A percentile compares a stretch with the other conserved stretches of the same genome.
phyloP scores from a whole-genome alignment of 2,329 filamentous ascomycete species.

The Diplodia mutila region DNA sequence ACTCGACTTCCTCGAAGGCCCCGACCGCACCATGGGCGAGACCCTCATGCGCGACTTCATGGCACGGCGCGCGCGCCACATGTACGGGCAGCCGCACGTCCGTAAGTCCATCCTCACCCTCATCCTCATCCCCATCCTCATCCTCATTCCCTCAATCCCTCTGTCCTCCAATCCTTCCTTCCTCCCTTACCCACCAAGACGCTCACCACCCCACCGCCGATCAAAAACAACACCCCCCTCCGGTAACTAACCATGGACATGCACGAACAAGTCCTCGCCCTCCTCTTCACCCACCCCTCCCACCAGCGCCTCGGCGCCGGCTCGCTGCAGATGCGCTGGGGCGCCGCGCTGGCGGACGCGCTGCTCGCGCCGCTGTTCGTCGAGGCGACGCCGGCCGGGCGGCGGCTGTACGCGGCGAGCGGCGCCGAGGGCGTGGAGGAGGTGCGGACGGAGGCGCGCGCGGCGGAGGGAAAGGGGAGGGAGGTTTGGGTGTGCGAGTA shows the following conservation, averaged over 20 bases:
- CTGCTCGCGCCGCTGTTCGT: constrained; percentile 14
- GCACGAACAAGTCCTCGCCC: constrained; percentile 30
- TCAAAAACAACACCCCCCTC: not conserved
- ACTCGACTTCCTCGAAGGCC: not conserved
- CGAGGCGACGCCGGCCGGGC: constrained; percentile 16
- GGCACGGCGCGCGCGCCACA: not conserved
- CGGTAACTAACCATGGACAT: too few relatives aligned
- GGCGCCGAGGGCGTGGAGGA: not conserved
- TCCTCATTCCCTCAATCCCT: too few relatives aligned
- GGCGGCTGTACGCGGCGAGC: not conserved
- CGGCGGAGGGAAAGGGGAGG: not conserved
- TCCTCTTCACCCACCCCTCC: constrained; percentile 30
- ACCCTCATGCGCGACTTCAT: not conserved
- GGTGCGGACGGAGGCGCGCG: not conserved
- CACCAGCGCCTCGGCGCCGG: constrained; percentile 30
- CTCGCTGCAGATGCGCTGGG: constrained; percentile 29
- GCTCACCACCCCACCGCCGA: not conserved
- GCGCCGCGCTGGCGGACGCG: constrained; percentile 28
- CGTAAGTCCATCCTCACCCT: not conserved
- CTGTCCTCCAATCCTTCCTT: not conserved
- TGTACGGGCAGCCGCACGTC: constrained; percentile 13
- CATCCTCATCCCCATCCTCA: too few relatives aligned
- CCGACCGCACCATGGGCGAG: not conserved
- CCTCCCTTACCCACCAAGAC: not conserved
- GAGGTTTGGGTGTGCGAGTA: constrained; percentile 13